Conservation (phyloP, 2,329 filamentous ascomycete genomes). For the Cucurbitaria berberidis region DNA sequence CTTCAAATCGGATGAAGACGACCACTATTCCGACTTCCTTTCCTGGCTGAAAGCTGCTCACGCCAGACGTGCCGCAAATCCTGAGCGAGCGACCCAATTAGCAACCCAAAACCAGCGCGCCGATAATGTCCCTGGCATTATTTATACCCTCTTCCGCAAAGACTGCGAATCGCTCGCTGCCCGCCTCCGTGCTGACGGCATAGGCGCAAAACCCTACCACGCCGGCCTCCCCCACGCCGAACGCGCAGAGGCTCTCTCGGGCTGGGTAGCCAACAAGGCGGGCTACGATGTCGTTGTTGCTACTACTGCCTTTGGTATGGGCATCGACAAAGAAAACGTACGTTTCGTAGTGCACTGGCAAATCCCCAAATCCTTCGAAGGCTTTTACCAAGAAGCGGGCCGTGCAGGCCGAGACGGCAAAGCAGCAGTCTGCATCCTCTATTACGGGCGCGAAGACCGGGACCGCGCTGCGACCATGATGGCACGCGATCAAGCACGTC, state of each 20-base stretch:
- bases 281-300: conserved; percentile 93
- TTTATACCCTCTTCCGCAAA: conserved; percentile 76
- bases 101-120: conserved; percentile 57
- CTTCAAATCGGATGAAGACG: conserved; percentile 77
- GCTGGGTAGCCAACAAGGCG: conserved; percentile 74
- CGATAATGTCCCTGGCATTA: conserved; percentile 75
- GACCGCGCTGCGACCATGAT: conserved; percentile 70
- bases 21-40: conserved; percentile 77
- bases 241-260: conserved; percentile 72
- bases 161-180: conserved; percentile 76
- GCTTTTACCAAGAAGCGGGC: conserved; percentile 94
- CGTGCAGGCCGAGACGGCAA: conserved; percentile 90
- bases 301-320: conserved; percentile 97
- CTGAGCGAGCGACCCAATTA: conserved; percentile 65
- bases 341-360: conserved; percentile 96
- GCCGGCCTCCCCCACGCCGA: conserved; percentile 68
- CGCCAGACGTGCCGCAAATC: conserved; percentile 66
- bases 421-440: conserved; percentile 83
- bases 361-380: conserved; percentile 90
- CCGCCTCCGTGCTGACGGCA: conserved; percentile 69
- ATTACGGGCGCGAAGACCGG: conserved; percentile 87
- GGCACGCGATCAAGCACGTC: conserved; percentile 55
- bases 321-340: conserved; percentile 94
- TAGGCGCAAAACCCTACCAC: conserved; percentile 77
- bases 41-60: conserved; percentile 78